Conservation (phyloP, 2,329 filamentous ascomycete genomes). For the Penicillium decumbens region DNA sequence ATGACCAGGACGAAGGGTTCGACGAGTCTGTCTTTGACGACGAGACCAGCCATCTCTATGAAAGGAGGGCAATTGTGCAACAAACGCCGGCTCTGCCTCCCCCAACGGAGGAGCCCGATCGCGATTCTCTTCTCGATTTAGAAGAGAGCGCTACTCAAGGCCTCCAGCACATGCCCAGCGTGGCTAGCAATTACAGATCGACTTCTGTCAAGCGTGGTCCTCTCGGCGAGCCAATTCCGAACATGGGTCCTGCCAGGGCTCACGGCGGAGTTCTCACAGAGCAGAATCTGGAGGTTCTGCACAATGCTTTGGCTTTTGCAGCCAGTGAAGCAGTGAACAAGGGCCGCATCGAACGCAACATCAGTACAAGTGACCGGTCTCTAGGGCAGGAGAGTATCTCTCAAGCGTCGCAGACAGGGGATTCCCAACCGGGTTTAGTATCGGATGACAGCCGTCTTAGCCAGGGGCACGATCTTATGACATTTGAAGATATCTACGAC, state of each 20-base stretch:
- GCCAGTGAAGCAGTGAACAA: constrained; percentile 70
- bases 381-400: constrained; percentile 34
- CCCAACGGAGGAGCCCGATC: constrained; percentile 1
- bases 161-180: constrained; percentile 34
- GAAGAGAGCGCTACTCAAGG: constrained; percentile 14
- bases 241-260: constrained; percentile 34
- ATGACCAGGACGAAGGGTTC: constrained; percentile 35
- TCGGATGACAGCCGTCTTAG: constrained; percentile 50
- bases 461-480: constrained; percentile 40
- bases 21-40: constrained; percentile 50
- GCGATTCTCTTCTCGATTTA: constrained; percentile 8
- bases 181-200: constrained; percentile 32
- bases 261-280: constrained; percentile 46
- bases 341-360: constrained; percentile 66
- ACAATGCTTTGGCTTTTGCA: constrained; percentile 77
- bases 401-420: constrained; percentile 34
- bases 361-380: constrained; percentile 45
- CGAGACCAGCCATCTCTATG: constrained; percentile 42
- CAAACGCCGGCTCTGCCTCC: constrained; percentile 9
- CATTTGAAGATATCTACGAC: constrained; percentile 42
- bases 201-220: constrained; percentile 22
- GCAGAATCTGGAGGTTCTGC: constrained; percentile 65
- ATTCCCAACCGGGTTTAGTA: constrained; percentile 44
- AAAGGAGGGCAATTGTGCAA: constrained; percentile 29
- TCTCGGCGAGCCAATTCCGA: constrained; percentile 25